These are phyloP conservation scores for Phytophthora sp. DNA, from an alignment of 352 stramenopile species.

Conservation along the genomic window DNA sequence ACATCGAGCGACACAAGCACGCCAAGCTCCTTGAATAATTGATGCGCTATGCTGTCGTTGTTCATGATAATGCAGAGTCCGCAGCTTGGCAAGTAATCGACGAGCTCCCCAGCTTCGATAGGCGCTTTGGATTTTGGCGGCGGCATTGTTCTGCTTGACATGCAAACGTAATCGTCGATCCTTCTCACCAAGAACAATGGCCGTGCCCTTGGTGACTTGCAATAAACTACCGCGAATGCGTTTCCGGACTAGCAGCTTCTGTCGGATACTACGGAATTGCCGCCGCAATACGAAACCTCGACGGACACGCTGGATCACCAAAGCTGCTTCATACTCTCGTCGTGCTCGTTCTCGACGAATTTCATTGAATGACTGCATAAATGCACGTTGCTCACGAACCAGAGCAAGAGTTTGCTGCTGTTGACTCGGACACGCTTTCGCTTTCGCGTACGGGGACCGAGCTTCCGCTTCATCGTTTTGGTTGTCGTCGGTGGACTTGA, in stretches of 20 bases:
- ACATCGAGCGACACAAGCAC: constrained; percentile 27
- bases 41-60: constrained; percentile 8
- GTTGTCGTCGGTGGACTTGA: constrained; percentile 20
- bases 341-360: constrained; percentile 38
- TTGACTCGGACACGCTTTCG: constrained; percentile 17
- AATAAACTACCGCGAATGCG: constrained; percentile 63
- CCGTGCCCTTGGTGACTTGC: constrained; percentile 66
- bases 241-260: constrained; percentile 69
- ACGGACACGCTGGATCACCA: constrained; percentile 61
- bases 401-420: constrained; percentile 44
- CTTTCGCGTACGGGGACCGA: constrained; percentile 17
- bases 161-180: constrained; percentile 42
- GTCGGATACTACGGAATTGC: constrained; percentile 49
- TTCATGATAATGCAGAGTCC: constrained; percentile 31
- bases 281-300: constrained; percentile 57
- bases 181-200: constrained; percentile 67
- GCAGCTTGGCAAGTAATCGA: constrained; percentile 38
- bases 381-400: constrained; percentile 43
- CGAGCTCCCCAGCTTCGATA: constrained; percentile 43
- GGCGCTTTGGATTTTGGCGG: constrained; percentile 36
- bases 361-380: constrained; percentile 49
- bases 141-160: constrained; percentile 30
- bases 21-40: constrained; percentile 49
- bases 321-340: constrained; percentile 47
- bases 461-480: constrained; percentile 14